These are phyloP conservation scores for Sporopachydermia quercuum DNA, from an alignment of 805 yeast genomes.

Conservation along the genomic window DNA sequence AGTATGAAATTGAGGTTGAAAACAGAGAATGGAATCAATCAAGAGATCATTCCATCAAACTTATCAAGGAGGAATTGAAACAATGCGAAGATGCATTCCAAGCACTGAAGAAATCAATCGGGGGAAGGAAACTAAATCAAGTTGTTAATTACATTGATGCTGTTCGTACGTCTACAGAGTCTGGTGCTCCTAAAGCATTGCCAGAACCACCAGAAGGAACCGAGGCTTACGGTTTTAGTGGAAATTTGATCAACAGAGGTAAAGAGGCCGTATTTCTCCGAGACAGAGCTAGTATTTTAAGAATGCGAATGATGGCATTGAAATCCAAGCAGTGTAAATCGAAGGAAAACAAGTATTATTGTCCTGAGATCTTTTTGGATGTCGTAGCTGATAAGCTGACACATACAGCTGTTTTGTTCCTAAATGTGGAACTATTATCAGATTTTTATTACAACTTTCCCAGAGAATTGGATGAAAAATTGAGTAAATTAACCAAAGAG, in stretches of 20 bases:
- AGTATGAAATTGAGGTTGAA: constrained; percentile 92
- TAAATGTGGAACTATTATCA: constrained; percentile 84
- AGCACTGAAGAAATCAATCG: constrained; percentile 51
- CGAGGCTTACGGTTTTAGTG: constrained; percentile 77
- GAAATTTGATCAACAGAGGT: constrained; percentile 61
- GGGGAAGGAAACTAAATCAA: constrained; percentile 71
- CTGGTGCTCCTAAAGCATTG: constrained; percentile 15
- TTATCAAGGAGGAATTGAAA: constrained; percentile 70
- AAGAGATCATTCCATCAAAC: constrained; percentile 56
- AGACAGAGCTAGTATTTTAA: constrained; percentile 55
- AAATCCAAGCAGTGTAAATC: constrained; percentile 62
- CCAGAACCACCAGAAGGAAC: constrained; percentile 28
- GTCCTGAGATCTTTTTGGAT: constrained; percentile 90
- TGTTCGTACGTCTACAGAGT: constrained; percentile 7
- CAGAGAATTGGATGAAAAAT: constrained; percentile 69
- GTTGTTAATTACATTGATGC: constrained; percentile 52
- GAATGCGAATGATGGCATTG: constrained; percentile 63
- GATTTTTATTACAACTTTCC: constrained; percentile 96
- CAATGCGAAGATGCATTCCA: constrained; percentile 62
- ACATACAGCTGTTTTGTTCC: constrained; percentile 80
- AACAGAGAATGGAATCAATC: constrained; percentile 86
- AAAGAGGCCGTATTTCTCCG: constrained; percentile 66
- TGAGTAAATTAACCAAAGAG: constrained; percentile 48
- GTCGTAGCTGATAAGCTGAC: constrained; percentile 87
- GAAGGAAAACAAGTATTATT: constrained; percentile 70